Evolutionary conservation across 164 flowering plant species (phyloP).

Genomic region (Magnolia sinica): DNA sequence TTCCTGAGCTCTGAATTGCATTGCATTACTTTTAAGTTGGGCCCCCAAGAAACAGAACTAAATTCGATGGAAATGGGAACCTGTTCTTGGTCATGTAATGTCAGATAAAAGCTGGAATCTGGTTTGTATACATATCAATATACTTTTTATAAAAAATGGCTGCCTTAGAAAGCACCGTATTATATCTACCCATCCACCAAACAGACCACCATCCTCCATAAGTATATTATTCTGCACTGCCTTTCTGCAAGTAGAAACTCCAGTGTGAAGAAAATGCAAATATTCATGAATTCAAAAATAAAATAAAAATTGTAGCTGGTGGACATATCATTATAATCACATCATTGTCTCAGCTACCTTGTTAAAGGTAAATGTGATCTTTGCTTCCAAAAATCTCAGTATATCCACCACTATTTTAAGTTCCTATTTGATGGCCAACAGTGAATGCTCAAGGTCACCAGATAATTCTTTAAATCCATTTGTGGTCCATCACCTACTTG

Average conservation of each 20-base stretch:
- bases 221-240: constrained; percentile 22
- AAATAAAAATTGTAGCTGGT: neutral
- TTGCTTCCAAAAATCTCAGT: too few species aligned
- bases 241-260: constrained; percentile 37
- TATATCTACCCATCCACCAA: constrained; percentile 98
- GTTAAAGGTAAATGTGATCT: too few species aligned
- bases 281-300: neutral
- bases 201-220: constrained; percentile 99
- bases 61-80: constrained; percentile 20
- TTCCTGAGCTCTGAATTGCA: too few species aligned
- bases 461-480: too few species aligned
- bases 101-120: constrained; percentile 80
- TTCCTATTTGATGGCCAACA: too few species aligned
- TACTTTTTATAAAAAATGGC: constrained; percentile 90
- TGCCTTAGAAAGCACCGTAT: constrained; percentile 93
- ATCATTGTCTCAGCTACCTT: neutral
- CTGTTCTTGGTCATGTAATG: constrained; percentile 72
- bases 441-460: too few species aligned
- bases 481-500: too few species aligned
- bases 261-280: neutral
- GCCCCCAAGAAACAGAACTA: too few species aligned
- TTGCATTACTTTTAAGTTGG: too few species aligned
- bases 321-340: neutral
- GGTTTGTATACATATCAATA: constrained; percentile 64
- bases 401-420: too few species aligned